Evolutionary conservation across 768 basidiomycete species (phyloP), one percentile per base, ranked within the genome.

Genomic region (Serendipita sp.): DNA sequence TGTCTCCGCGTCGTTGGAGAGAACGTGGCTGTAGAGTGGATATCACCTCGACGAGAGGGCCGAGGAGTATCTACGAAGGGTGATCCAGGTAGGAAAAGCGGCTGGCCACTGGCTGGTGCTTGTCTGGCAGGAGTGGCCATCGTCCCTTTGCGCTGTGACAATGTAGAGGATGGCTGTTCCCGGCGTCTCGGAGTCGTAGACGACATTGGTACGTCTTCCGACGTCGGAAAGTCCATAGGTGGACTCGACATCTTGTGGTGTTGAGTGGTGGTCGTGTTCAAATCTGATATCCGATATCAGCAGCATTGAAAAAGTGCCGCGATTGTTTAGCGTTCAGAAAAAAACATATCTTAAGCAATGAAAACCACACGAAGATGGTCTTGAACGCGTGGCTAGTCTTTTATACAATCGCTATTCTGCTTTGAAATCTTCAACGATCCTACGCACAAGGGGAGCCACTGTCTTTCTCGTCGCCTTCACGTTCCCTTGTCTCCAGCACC

Each of bases 41-140:
- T 94, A 68, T 96, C 93, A 2, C 93, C 92, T 38, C 93, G 82
- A 34, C 84, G 79, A 67, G 86, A 86, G 69, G 79, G 82, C 14
- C 82, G 73, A 22, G 82, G 88, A 0, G 88, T 88, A 9, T 74
- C 73, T 13, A 71, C 74, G 20, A 81, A 82, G 0, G 82, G 82
- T 9, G 81, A 81, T 17, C 75, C 77, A 2, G 77, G 75, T 2
- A 83, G 73, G 67, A 84, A 83, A 42, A 84, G 76, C 42, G 79
- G 79, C 30, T 76, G 71, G 22, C 71, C 67, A 1, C 75, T 71
- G 73, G 28, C 62, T 67, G 20, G 69, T 69, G 42, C 67, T 71
- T 33, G 64, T 60, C 45, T 66, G 44, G 3, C 65, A 64, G 14
- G 66, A 73, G 33, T 71, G 75, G 30, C 72, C 75, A 58, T 33